Conservation (phyloP, 768 basidiomycete genomes). For the Tulasnella sp. region DNA sequence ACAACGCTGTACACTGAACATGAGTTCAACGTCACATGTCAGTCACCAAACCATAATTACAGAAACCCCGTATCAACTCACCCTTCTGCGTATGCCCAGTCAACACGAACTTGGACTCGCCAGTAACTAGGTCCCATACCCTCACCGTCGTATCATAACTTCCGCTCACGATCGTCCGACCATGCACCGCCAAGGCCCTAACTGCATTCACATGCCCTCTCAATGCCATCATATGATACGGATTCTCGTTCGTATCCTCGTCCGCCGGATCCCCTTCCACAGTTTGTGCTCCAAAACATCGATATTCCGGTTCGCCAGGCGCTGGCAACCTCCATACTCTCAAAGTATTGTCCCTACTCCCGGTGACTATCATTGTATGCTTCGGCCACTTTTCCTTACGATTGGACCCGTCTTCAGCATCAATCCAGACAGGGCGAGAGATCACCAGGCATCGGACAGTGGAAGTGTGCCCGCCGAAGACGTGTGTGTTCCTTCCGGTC, state of each 20-base stretch:
- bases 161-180: constrained; percentile 83
- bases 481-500: constrained; percentile 74
- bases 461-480: constrained; percentile 92
- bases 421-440: constrained; percentile 83
- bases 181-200: constrained; percentile 82
- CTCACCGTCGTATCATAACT: constrained; percentile 94
- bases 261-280: constrained; percentile 29
- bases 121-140: constrained; percentile 78
- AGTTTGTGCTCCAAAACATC: constrained; percentile 55
- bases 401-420: constrained; percentile 58
- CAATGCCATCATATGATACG: constrained; percentile 76
- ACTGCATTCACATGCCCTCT: constrained; percentile 89
- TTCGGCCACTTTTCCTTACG: constrained; percentile 65
- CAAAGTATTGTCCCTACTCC: constrained; percentile 56
- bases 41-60: too few relatives aligned
- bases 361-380: constrained; percentile 60
- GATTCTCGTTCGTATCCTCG: constrained; percentile 69
- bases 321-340: constrained; percentile 58
- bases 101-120: constrained; percentile 49
- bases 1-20: constrained; percentile 86
- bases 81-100: constrained; percentile 90
- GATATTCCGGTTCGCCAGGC: constrained; percentile 64
- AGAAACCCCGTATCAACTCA: constrained; percentile 38
- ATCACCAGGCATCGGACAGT: constrained; percentile 95
- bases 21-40: neutral